Evolutionary conservation across 306 rosid species (phyloP).

Genomic region (Phaseolus lunatus): DNA sequence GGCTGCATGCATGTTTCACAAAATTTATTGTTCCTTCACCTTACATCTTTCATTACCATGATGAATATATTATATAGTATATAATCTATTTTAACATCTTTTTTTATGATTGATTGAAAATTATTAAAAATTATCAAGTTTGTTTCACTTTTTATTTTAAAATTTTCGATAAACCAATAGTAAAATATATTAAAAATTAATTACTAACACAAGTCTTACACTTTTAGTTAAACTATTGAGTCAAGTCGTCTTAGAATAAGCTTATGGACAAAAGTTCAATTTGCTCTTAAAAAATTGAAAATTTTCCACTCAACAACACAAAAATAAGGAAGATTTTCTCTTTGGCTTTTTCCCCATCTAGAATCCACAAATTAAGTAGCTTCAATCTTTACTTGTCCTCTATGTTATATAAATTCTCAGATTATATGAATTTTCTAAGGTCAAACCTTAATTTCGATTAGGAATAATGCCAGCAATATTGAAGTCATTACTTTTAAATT

Average conservation of each 20-base stretch:
- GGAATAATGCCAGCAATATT: neutral
- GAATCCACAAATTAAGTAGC: neutral
- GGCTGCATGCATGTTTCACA: slow-evolving; percentile 15
- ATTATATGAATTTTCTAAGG: neutral
- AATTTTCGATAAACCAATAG: too few species aligned
- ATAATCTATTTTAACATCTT: neutral
- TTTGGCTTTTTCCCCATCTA: neutral
- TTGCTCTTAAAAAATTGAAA: neutral
- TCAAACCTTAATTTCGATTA: neutral
- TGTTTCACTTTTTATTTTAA: too few species aligned
- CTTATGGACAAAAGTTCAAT: neutral
- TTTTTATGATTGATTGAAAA: too few species aligned
- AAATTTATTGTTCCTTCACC: neutral
- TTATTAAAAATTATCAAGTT: too few species aligned
- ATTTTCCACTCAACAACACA: slow-evolving; percentile 1
- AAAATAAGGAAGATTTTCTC: neutral
- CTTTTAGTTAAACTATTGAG: slow-evolving; percentile 6
- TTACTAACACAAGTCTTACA: neutral
- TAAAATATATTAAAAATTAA: too few species aligned
- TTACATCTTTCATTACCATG: neutral
- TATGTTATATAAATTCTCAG: neutral
- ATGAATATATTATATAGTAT: neutral
- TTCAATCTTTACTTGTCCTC: neutral
- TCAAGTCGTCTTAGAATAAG: slow-evolving; percentile 8
- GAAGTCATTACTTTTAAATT: neutral